Evolutionary conservation across 768 basidiomycete genomes (phyloP).

Genomic region (Lactifluus pinguis): DNA sequence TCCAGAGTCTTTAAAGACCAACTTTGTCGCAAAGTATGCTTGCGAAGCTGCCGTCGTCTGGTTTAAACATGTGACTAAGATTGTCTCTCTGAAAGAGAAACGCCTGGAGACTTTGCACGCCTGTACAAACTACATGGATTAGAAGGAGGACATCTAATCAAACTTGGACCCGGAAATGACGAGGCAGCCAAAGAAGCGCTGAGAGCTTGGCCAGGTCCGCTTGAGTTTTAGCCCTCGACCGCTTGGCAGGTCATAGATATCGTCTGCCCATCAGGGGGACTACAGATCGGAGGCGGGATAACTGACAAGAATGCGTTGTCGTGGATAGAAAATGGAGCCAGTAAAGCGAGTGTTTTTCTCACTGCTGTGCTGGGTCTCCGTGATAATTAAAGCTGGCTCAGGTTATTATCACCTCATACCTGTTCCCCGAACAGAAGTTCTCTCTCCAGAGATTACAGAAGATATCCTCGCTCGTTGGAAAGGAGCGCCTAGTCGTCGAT

Average conservation of each 20-base stretch:
- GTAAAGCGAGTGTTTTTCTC: constrained; percentile 50
- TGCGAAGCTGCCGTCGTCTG: neutral
- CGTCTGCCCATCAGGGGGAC: constrained; percentile 26
- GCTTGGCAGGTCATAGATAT: neutral
- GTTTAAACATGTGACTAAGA: constrained; percentile 6
- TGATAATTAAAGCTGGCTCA: constrained; percentile 26
- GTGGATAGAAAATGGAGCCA: constrained; percentile 86
- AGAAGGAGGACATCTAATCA: constrained; percentile 90
- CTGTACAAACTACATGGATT: constrained; percentile 66
- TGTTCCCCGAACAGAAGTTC: constrained; percentile 82
- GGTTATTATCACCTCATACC: constrained; percentile 97
- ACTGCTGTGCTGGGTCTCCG: neutral
- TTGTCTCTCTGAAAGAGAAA: constrained; percentile 42
- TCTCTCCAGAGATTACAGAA: constrained; percentile 58
- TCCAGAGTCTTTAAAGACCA: constrained; percentile 61
- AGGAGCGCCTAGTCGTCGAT: constrained; percentile 86
- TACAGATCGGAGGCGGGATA: constrained; percentile 95
- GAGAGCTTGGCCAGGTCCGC: constrained; percentile 69
- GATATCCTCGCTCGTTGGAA: constrained; percentile 59
- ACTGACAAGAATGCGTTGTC: constrained; percentile 65
- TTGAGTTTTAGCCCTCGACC: neutral
- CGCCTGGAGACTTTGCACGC: constrained; percentile 68
- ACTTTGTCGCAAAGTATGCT: constrained; percentile 81
- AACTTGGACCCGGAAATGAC: constrained; percentile 86
- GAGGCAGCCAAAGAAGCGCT: constrained; percentile 81